Evolutionary conservation across 345 rosid species (phyloP), one percentile per base, ranked within the genome.

Genomic region (Moricandia arvensis): DNA sequence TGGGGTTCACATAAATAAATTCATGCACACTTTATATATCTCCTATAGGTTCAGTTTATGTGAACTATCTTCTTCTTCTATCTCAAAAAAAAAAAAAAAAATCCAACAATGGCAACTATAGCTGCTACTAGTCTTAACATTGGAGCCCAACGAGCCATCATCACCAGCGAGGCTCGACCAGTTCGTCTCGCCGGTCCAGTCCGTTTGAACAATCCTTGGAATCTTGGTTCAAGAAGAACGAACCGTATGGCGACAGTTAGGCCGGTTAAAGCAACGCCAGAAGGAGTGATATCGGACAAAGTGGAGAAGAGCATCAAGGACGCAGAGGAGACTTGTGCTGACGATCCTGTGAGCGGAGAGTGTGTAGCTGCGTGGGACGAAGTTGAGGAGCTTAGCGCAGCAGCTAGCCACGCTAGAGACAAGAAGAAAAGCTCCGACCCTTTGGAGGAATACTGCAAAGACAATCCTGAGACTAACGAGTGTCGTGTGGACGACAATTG

Each of bases 321-420:
- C 7, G 99, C 97, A 3, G 85, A 95, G 88, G 93, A 84, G 80
- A 57, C 82, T 8, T 95, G 99, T 83, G 70, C 90, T 1, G 92
- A 66, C 6, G 87, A 95, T 72, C 96, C 99, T 1, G 88, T 75
- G 34, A 95, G 97, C 79, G 97, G 96, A 0, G 99, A 92, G 86
- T 95, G 98, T 72, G 96, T 82, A 54, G 98, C 99, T 17, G 97
- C 99, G 29, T 95, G 99, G 99, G 99, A 95, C 74, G 98, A 93
- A 82, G 99, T 95, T 76, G 98, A 95, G 85, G 99, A 95, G 90
- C 87, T 95, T 74, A 95, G 98, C 68, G 99, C 99, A 8, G 99
- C 97, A 7, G 98, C 93, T 2, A 90, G 99, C 87, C 98, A 95
- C 73, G 96, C 93, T 0, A 79, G 92, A 70, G 99, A 89, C 81